These are phyloP conservation scores for Trypanosoma cruzi DNA, from an alignment of 208 protist genomes.

Conservation along the genomic window DNA sequence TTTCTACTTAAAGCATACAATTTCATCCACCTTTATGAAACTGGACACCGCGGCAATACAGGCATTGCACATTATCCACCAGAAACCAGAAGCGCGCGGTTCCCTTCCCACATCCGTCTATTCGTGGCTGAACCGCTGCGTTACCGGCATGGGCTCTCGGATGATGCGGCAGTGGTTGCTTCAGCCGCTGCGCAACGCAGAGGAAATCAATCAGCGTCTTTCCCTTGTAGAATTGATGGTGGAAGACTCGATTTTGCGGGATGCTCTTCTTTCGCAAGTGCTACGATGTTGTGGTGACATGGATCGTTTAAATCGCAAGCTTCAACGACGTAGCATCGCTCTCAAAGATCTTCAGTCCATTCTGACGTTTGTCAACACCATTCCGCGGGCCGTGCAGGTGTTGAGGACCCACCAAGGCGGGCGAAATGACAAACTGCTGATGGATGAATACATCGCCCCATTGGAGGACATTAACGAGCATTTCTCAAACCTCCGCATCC, in stretches of 20 bases:
- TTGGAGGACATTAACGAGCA: slow-evolving; percentile 88
- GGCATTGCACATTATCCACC: slow-evolving; percentile 92
- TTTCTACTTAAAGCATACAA: slow-evolving; percentile 80
- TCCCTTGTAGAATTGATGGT: slow-evolving; percentile 95
- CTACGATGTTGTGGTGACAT: slow-evolving; percentile 94
- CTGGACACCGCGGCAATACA: slow-evolving; percentile 94
- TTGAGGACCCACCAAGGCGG: slow-evolving; percentile 72
- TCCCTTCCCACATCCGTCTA: slow-evolving; percentile 85
- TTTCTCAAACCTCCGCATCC: slow-evolving; percentile 73
- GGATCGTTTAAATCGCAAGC: slow-evolving; percentile 92
- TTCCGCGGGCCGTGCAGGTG: slow-evolving; percentile 65
- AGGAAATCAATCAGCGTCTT: slow-evolving; percentile 93
- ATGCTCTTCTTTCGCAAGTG: slow-evolving; percentile 76
- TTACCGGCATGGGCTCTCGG: slow-evolving; percentile 96
- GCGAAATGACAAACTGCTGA: slow-evolving; percentile 70
- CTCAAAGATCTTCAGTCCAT: slow-evolving; percentile 91
- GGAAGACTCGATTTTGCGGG: slow-evolving; percentile 84
- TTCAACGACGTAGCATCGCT: slow-evolving; percentile 78
- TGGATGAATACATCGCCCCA: slow-evolving; percentile 83
- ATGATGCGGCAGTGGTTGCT: slow-evolving; percentile 97
- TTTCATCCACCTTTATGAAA: slow-evolving; percentile 92
- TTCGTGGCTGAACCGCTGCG: slow-evolving; percentile 95
- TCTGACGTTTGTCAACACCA: slow-evolving; percentile 78
- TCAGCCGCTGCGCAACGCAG: slow-evolving; percentile 94
- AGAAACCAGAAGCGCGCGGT: slow-evolving; percentile 79